Percentiles rank a stretch among this genome's conserved stretches.
These are phyloP conservation scores for Poronia punctata DNA, from an alignment of 495 filamentous ascomycete species.

Conservation along the genomic window DNA sequence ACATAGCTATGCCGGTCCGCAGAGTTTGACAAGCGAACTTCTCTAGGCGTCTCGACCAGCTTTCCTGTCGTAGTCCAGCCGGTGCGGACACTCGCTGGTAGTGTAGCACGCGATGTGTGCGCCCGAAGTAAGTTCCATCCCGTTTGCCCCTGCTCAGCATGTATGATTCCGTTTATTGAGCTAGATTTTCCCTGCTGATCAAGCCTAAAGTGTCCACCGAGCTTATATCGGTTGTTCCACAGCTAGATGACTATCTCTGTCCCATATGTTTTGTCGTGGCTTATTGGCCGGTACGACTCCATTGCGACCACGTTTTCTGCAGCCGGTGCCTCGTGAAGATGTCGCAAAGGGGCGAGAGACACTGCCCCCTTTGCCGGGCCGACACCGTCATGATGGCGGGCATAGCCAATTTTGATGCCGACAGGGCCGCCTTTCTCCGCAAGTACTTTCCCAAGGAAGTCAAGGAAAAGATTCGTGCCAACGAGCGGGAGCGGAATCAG, in stretches of 20 bases:
- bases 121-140: conserved; percentile 24
- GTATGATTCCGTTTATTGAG: too few relatives aligned
- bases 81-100: conserved; percentile 44
- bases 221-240: conserved; percentile 59
- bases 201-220: conserved; percentile 47
- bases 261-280: conserved; percentile 63
- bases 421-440: conserved; percentile 52
- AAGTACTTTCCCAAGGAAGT: conserved; percentile 66
- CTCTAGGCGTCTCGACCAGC: conserved; percentile 48
- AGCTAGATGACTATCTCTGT: conserved; percentile 65
- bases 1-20: conserved; percentile 3
- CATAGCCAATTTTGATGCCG: conserved; percentile 52
- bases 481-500: conserved; percentile 45
- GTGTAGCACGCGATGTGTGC: conserved; percentile 59
- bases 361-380: conserved; percentile 62
- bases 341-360: conserved; percentile 50
- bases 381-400: conserved; percentile 55
- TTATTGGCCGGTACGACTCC: conserved; percentile 59
- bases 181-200: conserved; percentile 1
- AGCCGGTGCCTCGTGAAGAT: conserved; percentile 66
- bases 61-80: conserved; percentile 47
- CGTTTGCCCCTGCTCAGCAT: background rate
- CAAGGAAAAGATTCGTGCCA: conserved; percentile 54
- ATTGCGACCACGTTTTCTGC: conserved; percentile 63
- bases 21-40: conserved; percentile 78